Conservation (phyloP, 2,329 filamentous ascomycete genomes). For the Microsporum ferrugineum region DNA sequence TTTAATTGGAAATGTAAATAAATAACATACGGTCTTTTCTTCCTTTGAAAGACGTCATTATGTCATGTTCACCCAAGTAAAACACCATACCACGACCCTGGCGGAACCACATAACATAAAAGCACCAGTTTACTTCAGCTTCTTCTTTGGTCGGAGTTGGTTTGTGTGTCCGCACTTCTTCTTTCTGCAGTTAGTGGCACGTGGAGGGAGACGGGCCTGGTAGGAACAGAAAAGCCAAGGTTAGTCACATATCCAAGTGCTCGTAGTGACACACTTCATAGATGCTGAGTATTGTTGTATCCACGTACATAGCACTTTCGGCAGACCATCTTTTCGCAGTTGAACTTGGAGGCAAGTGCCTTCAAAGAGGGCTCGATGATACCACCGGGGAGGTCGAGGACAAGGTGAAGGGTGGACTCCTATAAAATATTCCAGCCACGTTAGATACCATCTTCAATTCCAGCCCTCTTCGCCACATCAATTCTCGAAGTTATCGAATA, state of each 20-base stretch:
- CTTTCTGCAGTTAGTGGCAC: slow-evolving; percentile 99
- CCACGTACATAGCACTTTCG: slow-evolving; percentile 97
- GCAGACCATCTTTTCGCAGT: slow-evolving; percentile 99
- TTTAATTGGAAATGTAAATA: slow-evolving; percentile 5
- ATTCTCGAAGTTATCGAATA: neutral
- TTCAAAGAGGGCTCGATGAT: slow-evolving; percentile 47
- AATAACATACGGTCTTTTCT: slow-evolving; percentile 9
- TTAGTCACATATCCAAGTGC: neutral
- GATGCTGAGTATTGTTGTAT: neutral
- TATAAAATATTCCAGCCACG: slow-evolving; percentile 30
- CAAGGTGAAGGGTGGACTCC: slow-evolving; percentile 54
- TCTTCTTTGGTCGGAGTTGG: slow-evolving; percentile 99
- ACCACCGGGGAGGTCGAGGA: slow-evolving; percentile 48
- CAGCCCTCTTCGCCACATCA: neutral
- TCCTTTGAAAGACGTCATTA: slow-evolving; percentile 10
- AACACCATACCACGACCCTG: slow-evolving; percentile 8
- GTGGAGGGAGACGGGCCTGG: slow-evolving; percentile 74
- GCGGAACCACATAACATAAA: slow-evolving; percentile 5
- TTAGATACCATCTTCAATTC: neutral
- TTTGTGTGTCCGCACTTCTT: slow-evolving; percentile 99
- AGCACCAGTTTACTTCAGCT: slow-evolving; percentile 63
- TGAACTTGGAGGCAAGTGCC: slow-evolving; percentile 75
- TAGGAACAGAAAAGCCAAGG: neutral
- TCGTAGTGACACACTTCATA: neutral
- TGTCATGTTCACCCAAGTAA: slow-evolving; percentile 9